Base-by-base conservation (phyloP, 2,329 filamentous ascomycete species). In the Botrytis elliptica region DNA sequence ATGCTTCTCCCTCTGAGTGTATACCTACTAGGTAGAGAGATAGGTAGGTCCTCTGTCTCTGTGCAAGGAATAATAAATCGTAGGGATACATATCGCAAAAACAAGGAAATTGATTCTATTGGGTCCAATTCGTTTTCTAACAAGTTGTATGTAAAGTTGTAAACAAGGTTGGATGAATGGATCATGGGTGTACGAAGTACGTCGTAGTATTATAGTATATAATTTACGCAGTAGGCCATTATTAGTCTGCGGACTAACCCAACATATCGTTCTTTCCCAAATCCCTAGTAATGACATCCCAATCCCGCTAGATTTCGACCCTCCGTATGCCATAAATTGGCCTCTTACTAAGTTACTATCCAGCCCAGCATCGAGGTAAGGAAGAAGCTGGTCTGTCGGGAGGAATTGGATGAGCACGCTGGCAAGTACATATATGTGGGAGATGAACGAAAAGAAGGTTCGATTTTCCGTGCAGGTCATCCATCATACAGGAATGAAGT, bases 121-220 rank as follows among this genome's bases (percentile, higher is more conserved):
- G 60, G 60, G 36, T 22, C 46, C 16, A 68, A 16, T 9, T n/a
- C 40, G 36, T 42, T 52, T 40, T 40, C 33, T 22, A 29, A 42
- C 36, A 29, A 29, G 36, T 40, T 38, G 16, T 29, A 8, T 29
- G n/a, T n/a, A 42, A 33, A 33, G 33, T 33, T 14, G 40, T 42
- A 40, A 68, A 40, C 46, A 68, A 68, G 65, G 25, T 68, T 68
- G 46, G n/a, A 14, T 57, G 65, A 18, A 42, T 42, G 33, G 65
- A 67, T 67, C 5, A 38, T 38, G 20, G 59, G 25, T 67, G 9
- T 33, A 33, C n/a, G n/a, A n/a, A n/a, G n/a, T n/a, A n/a, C 33
- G 33, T 33, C 33, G 33, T n/a, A 40, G 63, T 29, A 29, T 29
- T 29, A 29, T 29, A 29, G 29, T n/a, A 66, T 33, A 29, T 33